Evolutionary conservation across 345 rosid species (phyloP).

Genomic region (Citrus sinensis): DNA sequence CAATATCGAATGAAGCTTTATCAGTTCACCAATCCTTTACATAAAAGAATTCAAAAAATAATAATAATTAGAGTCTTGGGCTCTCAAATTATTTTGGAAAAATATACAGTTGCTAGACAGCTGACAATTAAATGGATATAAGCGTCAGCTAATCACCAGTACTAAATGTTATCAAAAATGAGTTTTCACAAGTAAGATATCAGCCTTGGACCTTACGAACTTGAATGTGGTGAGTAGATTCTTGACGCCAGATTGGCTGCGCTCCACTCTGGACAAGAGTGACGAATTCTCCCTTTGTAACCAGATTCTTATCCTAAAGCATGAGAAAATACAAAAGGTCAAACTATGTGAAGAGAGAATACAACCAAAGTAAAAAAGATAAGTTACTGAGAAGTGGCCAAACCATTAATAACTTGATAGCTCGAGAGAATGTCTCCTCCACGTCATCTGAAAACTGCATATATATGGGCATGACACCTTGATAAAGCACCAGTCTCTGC

Average conservation of each 20-base stretch:
- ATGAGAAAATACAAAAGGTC: conserved; percentile 7
- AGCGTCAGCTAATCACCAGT: not conserved
- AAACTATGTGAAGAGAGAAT: not conserved
- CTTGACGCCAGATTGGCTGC: conserved; percentile 91
- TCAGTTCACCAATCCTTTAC: not conserved
- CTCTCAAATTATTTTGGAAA: not conserved
- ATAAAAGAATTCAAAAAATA: not conserved
- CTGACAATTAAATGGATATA: not conserved
- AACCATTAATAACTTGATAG: conserved; percentile 67
- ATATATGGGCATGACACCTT: conserved; percentile 80
- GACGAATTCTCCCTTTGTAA: conserved; percentile 63
- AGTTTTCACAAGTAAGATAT: conserved; percentile 17
- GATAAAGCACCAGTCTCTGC: conserved; percentile 88
- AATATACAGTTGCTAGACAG: not conserved
- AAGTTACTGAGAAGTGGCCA: not conserved
- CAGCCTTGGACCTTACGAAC: conserved; percentile 72
- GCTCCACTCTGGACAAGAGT: conserved; percentile 97
- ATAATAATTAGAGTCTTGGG: not conserved
- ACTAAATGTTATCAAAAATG: conserved; percentile 13
- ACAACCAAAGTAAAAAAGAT: not conserved
- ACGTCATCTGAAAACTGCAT: conserved; percentile 86
- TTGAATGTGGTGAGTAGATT: conserved; percentile 94
- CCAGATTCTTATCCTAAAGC: conserved; percentile 58
- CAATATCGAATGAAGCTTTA: not conserved
- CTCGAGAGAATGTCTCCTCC: conserved; percentile 86